Percentiles rank a stretch among this genome's conserved stretches.
These are phyloP conservation scores for Xylariomycetidae sp. DNA, from an alignment of 2,329 filamentous ascomycete genomes.

Conservation along the genomic window DNA sequence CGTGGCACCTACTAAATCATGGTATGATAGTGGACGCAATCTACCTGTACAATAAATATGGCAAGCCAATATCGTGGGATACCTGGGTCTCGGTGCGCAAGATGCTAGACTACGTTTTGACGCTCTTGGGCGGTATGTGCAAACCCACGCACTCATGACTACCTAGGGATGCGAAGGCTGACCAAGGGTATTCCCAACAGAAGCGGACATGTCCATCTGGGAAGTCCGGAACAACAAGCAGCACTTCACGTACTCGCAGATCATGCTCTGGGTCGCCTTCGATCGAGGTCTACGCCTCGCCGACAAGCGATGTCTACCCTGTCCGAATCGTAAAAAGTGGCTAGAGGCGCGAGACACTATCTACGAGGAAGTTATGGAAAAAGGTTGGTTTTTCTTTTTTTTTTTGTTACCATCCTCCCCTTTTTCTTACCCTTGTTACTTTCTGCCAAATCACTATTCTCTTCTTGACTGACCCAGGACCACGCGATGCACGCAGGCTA, in stretches of 20 bases:
- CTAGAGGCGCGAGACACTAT: constrained; percentile 60
- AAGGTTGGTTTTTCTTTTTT: constrained; percentile 33
- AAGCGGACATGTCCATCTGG: constrained; percentile 80
- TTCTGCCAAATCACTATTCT: neutral
- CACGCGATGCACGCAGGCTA: constrained; percentile 57
- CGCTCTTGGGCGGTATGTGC: neutral
- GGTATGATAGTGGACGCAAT: constrained; percentile 76
- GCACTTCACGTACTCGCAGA: constrained; percentile 76
- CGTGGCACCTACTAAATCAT: too few relatives aligned
- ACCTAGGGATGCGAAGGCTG: neutral
- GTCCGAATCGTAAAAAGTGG: constrained; percentile 65
- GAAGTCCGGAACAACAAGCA: constrained; percentile 73
- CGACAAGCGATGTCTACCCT: constrained; percentile 72
- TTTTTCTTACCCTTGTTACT: neutral
- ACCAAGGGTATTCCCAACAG: constrained; percentile 24
- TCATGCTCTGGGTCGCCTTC: constrained; percentile 80
- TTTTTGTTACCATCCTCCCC: neutral
- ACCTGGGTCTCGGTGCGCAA: constrained; percentile 68
- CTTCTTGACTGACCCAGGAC: too few relatives aligned
- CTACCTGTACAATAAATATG: constrained; percentile 76
- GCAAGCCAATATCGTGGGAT: constrained; percentile 72
- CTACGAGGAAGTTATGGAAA: constrained; percentile 75
- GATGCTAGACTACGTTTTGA: constrained; percentile 45
- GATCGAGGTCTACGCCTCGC: constrained; percentile 69
- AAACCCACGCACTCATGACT: constrained; percentile 19